Evolutionary conservation across 2,329 filamentous ascomycete species (phyloP), one percentile per base, ranked within the genome.

Genomic region (Arthrobotrys sinensis): DNA sequence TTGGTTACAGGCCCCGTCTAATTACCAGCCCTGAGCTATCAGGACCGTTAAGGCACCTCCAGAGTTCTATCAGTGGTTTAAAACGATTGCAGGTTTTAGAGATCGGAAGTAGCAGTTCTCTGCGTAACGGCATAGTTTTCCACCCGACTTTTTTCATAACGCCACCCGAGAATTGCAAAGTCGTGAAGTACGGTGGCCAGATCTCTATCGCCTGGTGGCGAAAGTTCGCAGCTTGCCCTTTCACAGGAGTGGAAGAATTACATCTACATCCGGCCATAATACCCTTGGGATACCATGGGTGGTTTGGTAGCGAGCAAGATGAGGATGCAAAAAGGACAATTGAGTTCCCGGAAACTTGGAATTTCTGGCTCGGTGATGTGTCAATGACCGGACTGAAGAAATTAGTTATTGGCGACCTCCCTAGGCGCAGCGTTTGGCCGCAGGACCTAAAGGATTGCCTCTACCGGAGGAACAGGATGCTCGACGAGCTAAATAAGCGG

Each of bases 91-190:
- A n/a, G 16, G 3, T 6, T 3, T n/a, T 52, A 14, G 12, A 2
- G 19, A 28, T 63, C 8, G 45, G 45, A 48, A 0, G 21, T 8
- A 7, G 12, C 4, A 4, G 4, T 32, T 32, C 3, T 32, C 48
- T 5, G 8, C 24, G 5, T 52, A 21, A n/a, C 21, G 38, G 12
- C n/a, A 21, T 52, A 1, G 53, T 67, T 28, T 40, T 67, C 46
- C 65, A 68, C 28, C 65, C 65, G 8, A 32, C 48, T 4, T 45
- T 68, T 12, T 60, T 68, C 38, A 1, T 57, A 28, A 12, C 11
- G 1, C 65, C 65, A 4, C 65, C 65, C 5, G 50, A 60, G 24
- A 48, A 36, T 36, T 52, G 53, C 6, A 19, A n/a, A n/a, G 1
- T 5, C 5, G 16, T 68, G n/a, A 38, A 68, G 16, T 57, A 57